Conservation (phyloP, 208 protist species). For the Trypanosoma melophagium region DNA sequence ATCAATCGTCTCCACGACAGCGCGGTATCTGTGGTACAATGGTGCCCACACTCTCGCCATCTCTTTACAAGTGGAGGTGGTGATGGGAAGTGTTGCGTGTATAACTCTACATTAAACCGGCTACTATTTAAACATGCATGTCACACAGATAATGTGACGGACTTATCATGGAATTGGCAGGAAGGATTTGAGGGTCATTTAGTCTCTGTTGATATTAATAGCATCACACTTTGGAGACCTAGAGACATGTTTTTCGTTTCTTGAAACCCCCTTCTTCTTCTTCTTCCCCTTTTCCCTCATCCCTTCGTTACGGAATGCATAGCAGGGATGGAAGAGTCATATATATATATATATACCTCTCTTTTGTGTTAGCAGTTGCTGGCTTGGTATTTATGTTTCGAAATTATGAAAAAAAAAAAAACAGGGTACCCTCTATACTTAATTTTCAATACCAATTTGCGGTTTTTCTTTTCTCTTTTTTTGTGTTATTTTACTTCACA, state of each 20-base stretch:
- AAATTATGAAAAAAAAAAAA: too few species aligned
- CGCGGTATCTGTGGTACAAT: conserved; percentile 70
- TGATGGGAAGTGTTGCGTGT: conserved; percentile 77
- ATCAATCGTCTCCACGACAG: conserved; percentile 51
- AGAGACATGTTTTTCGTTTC: conserved; percentile 74
- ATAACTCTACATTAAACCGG: conserved; percentile 50
- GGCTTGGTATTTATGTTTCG: background rate
- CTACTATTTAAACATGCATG: conserved; percentile 84
- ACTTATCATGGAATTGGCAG: conserved; percentile 89
- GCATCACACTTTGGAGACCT: conserved; percentile 87
- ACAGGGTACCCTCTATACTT: too few species aligned
- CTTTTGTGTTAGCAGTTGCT: background rate
- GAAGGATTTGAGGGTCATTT: conserved; percentile 76
- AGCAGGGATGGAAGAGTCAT: background rate
- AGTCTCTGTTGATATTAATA: conserved; percentile 76
- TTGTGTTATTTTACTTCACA: background rate
- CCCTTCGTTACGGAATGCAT: background rate
- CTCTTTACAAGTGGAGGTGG: conserved; percentile 76
- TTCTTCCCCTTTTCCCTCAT: background rate
- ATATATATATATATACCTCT: conserved; percentile 6
- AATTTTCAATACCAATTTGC: too few species aligned
- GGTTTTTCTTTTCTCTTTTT: too few species aligned
- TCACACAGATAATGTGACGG: conserved; percentile 82
- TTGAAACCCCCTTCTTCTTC: conserved; percentile 7
- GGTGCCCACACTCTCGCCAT: conserved; percentile 83